Conservation (phyloP, 495 filamentous ascomycete genomes). For the Penicillium pancosmium region DNA sequence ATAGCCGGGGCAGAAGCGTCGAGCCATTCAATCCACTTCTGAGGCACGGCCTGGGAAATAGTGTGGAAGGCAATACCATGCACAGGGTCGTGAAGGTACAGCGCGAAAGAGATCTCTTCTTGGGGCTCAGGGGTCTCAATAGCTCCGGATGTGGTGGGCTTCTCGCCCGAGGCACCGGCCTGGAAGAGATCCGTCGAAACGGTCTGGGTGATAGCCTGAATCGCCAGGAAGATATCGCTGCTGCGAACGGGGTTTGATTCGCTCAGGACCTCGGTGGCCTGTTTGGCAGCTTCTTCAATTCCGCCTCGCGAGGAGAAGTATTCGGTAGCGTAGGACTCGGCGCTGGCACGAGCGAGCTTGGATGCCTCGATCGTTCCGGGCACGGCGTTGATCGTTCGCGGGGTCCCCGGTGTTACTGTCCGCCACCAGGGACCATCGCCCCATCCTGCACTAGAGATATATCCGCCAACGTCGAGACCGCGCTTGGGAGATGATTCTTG, state of each 20-base stretch:
- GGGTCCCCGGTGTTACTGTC: slow-evolving; percentile 57
- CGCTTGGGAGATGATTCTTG: slow-evolving; percentile 77
- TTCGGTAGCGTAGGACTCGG: slow-evolving; percentile 83
- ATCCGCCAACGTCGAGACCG: slow-evolving; percentile 52
- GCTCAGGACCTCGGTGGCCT: slow-evolving; percentile 70
- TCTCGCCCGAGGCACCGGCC: slow-evolving; percentile 54
- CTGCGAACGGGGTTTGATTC: slow-evolving; percentile 88
- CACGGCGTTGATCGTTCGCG: slow-evolving; percentile 79
- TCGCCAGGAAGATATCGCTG: slow-evolving; percentile 91
- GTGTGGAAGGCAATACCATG: slow-evolving; percentile 87
- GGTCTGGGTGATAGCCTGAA: slow-evolving; percentile 78
- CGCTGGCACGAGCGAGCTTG: slow-evolving; percentile 83
- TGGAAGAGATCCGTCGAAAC: slow-evolving; percentile 69
- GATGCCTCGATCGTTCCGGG: slow-evolving; percentile 82
- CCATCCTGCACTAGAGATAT: slow-evolving; percentile 68
- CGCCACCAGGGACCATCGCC: slow-evolving; percentile 97
- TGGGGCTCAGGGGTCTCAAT: slow-evolving; percentile 54
- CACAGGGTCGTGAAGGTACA: slow-evolving; percentile 91
- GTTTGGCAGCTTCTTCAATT: slow-evolving; percentile 75
- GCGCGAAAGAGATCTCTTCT: slow-evolving; percentile 75
- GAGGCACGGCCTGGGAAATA: slow-evolving; percentile 81
- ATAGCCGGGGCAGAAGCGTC: slow-evolving; percentile 68
- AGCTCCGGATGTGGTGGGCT: slow-evolving; percentile 54
- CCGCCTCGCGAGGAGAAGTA: slow-evolving; percentile 78
- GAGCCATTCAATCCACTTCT: slow-evolving; percentile 88